These are phyloP conservation scores for Dactylonectria macrodidyma DNA, from an alignment of 2,329 filamentous ascomycete species.

Conservation along the genomic window DNA sequence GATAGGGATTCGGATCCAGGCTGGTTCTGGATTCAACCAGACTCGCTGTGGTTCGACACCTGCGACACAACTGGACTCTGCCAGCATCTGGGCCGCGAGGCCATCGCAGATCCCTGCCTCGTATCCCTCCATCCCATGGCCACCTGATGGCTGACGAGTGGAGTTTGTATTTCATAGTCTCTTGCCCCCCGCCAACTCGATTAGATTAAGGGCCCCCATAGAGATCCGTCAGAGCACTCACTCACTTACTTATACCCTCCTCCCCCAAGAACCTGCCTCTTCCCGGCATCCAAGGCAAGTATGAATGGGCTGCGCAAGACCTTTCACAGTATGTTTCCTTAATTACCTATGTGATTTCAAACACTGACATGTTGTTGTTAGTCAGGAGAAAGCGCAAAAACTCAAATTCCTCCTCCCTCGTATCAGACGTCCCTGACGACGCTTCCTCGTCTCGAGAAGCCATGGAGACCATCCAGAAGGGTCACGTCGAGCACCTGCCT, in stretches of 20 bases:
- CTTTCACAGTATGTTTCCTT: constrained; percentile 12
- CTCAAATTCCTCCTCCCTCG: constrained; percentile 19
- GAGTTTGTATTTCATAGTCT: constrained; percentile 10
- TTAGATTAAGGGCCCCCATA: too few relatives aligned
- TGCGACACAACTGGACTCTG: neutral
- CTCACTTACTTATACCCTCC: constrained; percentile 3
- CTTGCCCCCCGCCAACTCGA: neutral
- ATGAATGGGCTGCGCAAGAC: constrained; percentile 24
- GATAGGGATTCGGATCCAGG: neutral
- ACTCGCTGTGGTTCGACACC: neutral
- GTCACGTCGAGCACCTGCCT: constrained; percentile 1
- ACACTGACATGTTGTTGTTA: neutral
- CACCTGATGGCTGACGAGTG: neutral
- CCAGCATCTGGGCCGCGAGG: neutral
- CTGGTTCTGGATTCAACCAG: neutral
- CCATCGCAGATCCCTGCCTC: neutral
- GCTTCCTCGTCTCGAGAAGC: constrained; percentile 1
- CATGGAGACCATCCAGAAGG: constrained; percentile 21
- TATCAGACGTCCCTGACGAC: constrained; percentile 14
- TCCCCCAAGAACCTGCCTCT: neutral
- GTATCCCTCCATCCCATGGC: neutral
- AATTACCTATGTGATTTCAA: neutral
- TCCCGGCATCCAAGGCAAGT: constrained; percentile 19
- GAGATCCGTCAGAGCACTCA: neutral
- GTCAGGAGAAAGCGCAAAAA: constrained; percentile 26